Base-by-base conservation (phyloP, 1,284 basidiomycete genomes). In the Cutaneotrichosporon sp. region DNA sequence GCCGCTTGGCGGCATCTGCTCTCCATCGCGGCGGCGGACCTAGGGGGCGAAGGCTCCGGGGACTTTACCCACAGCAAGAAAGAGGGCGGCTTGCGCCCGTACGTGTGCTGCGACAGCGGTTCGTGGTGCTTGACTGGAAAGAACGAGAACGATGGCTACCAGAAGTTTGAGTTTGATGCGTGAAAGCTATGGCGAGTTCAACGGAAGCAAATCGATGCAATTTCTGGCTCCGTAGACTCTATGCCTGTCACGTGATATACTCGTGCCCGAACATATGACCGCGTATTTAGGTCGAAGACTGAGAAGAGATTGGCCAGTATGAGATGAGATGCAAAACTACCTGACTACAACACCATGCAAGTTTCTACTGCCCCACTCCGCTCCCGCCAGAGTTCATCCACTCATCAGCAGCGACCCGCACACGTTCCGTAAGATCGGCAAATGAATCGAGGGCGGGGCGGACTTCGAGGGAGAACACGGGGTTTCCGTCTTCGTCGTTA, bases 391-490 rank as follows among this genome's bases (percentile, higher is more conserved):
- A 30, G 26, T 47, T 66, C 66, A 55, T 79, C 74, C 87, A 88
- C 46, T 88, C 86, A 64, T 85, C 82, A 18, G 86, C 83, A 1
- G 86, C 85, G 17, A 83, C 84, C 8, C 78, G 69, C 49, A 90
- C 80, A 20, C 89, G 80, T 73, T 87, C 81, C 66, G 81, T 84
- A 54, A 88, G 64, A 67, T 85, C 87, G 37, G 80, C 80, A 46
- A 90, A 77, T 65, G 79, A 87, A 72, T 94, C 90, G 46, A 94
- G 74, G 0, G 90, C 90, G 0, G 90, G 90, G 17, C 90, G 83
- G 9, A 96, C 92, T 68, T 97, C 93, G 30, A 96, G 80, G 5
- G 85, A 86, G 75, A 96, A 96, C 13, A 90, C 89, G 22, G 91
- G 90, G 49, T 86, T 87, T 14, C 91, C 92, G 61, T 93, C 85